A percentile compares a stretch with the other conserved stretches of the same genome.
These are phyloP conservation scores for Saccharum officinarum DNA, from an alignment of 176 grass and related monocot species.

Conservation along the genomic window DNA sequence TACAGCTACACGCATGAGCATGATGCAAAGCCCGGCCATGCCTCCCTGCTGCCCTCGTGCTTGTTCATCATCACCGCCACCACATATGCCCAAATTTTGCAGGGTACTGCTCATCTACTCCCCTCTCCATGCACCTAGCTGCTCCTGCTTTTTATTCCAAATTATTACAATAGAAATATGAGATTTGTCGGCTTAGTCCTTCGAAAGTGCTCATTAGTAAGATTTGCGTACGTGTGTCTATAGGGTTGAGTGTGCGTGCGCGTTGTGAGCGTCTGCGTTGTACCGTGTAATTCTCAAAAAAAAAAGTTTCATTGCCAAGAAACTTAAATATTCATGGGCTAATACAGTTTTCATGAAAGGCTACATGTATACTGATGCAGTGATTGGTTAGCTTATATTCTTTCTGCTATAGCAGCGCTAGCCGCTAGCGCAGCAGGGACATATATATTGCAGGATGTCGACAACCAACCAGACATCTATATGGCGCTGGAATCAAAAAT, in stretches of 20 bases:
- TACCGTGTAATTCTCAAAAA: too few relatives aligned
- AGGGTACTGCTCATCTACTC: neutral
- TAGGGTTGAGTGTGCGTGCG: too few relatives aligned
- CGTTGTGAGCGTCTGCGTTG: too few relatives aligned
- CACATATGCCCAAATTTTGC: conserved; percentile 34
- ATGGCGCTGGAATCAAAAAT: neutral
- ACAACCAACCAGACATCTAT: neutral
- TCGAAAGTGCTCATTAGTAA: too few relatives aligned
- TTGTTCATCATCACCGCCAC: conserved; percentile 41
- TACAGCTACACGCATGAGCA: conserved; percentile 1
- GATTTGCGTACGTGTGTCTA: too few relatives aligned
- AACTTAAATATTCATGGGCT: neutral
- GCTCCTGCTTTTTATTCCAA: too few relatives aligned
- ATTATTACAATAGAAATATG: too few relatives aligned
- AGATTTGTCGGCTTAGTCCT: too few relatives aligned
- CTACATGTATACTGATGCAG: neutral
- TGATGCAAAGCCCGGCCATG: conserved; percentile 21
- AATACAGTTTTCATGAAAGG: neutral
- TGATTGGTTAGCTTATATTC: neutral
- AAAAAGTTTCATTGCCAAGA: neutral
- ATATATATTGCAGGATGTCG: neutral
- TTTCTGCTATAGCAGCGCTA: neutral
- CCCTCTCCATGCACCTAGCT: neutral
- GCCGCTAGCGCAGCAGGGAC: neutral
- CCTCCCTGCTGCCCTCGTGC: neutral